Percentiles rank a stretch among this genome's conserved stretches.
Evolutionary conservation across 75 land plant species (phyloP).

Genomic region (Cryptomeria japonica): DNA sequence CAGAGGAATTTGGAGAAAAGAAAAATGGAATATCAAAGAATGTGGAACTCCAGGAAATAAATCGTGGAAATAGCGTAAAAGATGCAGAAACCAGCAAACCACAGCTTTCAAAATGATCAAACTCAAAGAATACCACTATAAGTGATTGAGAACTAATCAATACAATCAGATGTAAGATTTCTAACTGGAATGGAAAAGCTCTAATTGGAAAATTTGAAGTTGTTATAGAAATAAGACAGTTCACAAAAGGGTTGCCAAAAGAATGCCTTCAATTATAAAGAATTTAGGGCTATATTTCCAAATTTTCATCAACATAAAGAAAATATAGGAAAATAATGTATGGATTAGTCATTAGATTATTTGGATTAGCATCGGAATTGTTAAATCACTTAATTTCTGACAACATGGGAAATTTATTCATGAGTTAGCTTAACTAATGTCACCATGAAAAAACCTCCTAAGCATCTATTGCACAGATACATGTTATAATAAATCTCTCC

Average conservation of each 20-base stretch:
- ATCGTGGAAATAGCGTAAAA: neutral
- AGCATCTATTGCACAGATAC: neutral
- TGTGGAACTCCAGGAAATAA: neutral
- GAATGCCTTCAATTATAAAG: neutral
- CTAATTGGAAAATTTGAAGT: neutral
- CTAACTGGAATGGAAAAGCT: neutral
- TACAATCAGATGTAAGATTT: neutral
- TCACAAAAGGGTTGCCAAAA: neutral
- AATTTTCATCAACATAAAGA: neutral
- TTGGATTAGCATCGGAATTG: neutral
- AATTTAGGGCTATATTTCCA: neutral
- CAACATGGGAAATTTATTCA: neutral
- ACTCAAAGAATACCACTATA: neutral
- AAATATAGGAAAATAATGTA: neutral
- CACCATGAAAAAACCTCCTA: neutral
- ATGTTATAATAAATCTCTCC: neutral
- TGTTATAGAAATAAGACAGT: neutral
- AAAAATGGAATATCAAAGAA: neutral
- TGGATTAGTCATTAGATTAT: neutral
- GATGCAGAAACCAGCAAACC: neutral
- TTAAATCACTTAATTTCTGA: neutral
- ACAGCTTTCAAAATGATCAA: neutral
- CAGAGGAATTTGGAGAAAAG: neutral
- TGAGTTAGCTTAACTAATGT: neutral
- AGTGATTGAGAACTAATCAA: neutral